Percentiles rank a stretch among this genome's conserved stretches.
Conservation (phyloP, 441 rosid genomes). For the Gossypium gossypioides region DNA sequence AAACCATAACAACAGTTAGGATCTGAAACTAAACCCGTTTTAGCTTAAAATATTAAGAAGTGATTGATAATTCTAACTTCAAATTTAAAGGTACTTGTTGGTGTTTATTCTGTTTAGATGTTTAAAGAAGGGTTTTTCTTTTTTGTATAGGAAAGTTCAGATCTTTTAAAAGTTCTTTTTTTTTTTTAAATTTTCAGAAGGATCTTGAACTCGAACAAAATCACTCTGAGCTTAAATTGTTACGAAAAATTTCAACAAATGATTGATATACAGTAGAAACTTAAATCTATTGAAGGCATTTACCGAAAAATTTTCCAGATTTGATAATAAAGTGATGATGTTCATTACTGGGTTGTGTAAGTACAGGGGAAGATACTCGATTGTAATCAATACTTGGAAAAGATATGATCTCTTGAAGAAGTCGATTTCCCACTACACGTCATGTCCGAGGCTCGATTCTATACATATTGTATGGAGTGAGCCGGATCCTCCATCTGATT, state of each 20-base stretch:
- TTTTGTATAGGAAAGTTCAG: background rate
- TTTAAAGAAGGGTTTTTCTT: background rate
- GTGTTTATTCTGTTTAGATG: background rate
- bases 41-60: background rate
- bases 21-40: background rate
- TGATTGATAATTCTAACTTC: background rate
- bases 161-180: background rate
- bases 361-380: conserved; percentile 65
- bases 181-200: too few relatives aligned
- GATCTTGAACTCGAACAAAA: background rate
- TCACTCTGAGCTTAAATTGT: background rate
- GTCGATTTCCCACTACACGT: conserved; percentile 69
- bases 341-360: background rate
- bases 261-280: background rate
- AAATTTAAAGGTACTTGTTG: background rate
- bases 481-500: conserved; percentile 74
- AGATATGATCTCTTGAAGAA: conserved; percentile 76
- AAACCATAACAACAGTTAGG: background rate
- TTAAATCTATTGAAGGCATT: background rate
- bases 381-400: conserved; percentile 94
- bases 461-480: conserved; percentile 92
- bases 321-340: background rate
- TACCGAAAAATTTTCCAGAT: background rate
- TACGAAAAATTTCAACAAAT: background rate
- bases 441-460: conserved; percentile 64